A percentile compares a stretch with the other conserved stretches of the same genome.
phyloP scores from a whole-genome alignment of 83 land plant genomes.

The Larix sibirica region DNA sequence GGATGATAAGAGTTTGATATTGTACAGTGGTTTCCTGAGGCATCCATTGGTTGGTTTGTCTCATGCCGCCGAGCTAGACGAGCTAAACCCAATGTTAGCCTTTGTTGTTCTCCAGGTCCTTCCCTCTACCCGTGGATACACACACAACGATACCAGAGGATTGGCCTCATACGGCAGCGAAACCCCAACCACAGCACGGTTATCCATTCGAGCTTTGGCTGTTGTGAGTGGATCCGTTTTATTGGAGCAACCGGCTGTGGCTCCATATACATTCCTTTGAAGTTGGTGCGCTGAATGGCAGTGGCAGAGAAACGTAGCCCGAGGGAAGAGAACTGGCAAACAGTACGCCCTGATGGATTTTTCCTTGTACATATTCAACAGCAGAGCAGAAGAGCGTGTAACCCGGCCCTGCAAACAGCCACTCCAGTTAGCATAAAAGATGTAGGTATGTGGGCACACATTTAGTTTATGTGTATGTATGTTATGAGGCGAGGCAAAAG shows the following conservation, averaged over 20 bases:
- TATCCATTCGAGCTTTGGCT: constrained; percentile 1
- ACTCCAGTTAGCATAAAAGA: constrained; percentile 2
- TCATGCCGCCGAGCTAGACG: too few relatives aligned
- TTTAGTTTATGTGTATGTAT: too few relatives aligned
- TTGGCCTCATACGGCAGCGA: not conserved
- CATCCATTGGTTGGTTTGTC: not conserved
- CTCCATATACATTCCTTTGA: not conserved
- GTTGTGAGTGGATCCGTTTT: not conserved
- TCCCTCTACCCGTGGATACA: not conserved
- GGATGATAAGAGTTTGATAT: not conserved
- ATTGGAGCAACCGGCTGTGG: not conserved
- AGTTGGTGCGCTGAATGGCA: too few relatives aligned
- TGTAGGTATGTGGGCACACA: too few relatives aligned
- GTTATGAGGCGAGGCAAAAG: not conserved
- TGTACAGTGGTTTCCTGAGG: not conserved
- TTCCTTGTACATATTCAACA: too few relatives aligned
- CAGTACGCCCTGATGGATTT: too few relatives aligned
- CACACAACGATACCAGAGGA: too few relatives aligned
- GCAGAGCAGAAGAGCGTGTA: not conserved
- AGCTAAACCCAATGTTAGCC: not conserved
- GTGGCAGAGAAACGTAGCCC: too few relatives aligned
- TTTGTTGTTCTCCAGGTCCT: not conserved
- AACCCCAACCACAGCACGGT: not conserved
- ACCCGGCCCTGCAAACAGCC: not conserved
- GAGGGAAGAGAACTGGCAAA: too few relatives aligned